Evolutionary conservation across 2,329 filamentous ascomycete species (phyloP), one percentile per base, ranked within the genome.

Genomic region (Calonectria honghensis): DNA sequence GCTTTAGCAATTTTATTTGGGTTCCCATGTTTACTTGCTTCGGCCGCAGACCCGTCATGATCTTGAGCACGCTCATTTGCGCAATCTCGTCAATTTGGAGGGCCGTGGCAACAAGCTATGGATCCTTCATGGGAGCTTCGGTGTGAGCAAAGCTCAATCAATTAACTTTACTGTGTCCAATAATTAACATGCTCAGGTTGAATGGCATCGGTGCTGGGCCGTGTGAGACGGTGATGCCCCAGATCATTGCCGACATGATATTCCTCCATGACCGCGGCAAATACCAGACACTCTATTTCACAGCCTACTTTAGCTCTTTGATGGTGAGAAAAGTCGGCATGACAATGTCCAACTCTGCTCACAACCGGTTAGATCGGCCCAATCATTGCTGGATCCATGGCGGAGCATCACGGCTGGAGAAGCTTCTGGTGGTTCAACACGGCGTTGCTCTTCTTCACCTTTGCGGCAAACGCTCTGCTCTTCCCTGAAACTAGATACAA

Each of bases 231-330:
- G 37, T 68, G 13, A 73, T 68, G 70, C 70, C 70, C 10, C 70
- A 73, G 48, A 73, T 73, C 54, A 68, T 73, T n/a, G 70, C 70
- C 45, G 70, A 73, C 54, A 68, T 68, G 70, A 73, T 73, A 18
- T 73, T 73, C 65, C 65, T 73, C 27, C 70, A 73, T 27, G 65
- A 73, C 18, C 54, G 70, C 9, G 70, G 70, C 18, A 73, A 73
- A 32, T 73, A 73, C 18, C 71, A 73, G 24, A 69, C 71, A 0
- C 39, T 73, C 11, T 73, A 69, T 6, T 73, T 73, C 39, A 73
- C 65, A 0, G 24, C 57, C 4, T 73, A 69, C 37, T 73, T 73
- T 48, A 73, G 65, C 14, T 69, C 71, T 7, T 24, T 73, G 24
- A 73, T 65, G 57, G 71, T 69, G 65, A 57, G 39, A 18, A 20